Base-by-base conservation (phyloP, 208 protist genomes). In the Wallacemonas collosoma region DNA sequence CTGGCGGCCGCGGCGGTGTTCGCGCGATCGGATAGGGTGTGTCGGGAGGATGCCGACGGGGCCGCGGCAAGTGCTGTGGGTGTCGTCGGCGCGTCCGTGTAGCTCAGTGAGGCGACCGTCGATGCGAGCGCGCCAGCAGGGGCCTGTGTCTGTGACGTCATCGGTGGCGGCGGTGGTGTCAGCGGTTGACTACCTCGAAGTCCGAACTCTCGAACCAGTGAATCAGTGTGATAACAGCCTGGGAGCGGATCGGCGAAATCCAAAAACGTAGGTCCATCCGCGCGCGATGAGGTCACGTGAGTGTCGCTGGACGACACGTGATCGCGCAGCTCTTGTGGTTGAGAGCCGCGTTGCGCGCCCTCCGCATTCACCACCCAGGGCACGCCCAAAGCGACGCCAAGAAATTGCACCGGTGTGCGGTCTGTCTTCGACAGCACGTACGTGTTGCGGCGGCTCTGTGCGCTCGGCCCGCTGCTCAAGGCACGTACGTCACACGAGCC, bases 351-450 rank as follows among this genome's bases (percentile, higher is more conserved):
- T 8, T 51, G 9, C 4, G 15, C 14, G 56, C 60, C 60, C 17
- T 65, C 60, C 40, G 60, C 60, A 17, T 65, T 41, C 7, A 65
- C 50, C 36, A 85, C 63, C 87, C 87, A 92, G 9, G 82, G 82
- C 12, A 92, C 50, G 35, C 84, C 87, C 63, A 76, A 79, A 2
- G 84, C 84, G 5, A 80, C 72, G 26, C 87, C 87, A 7, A 89
- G 45, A 68, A 92, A 89, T 3, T 81, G 68, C n/a, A 89, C 87
- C 39, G 60, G 60, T n/a, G 60, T 65, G 60, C 60, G 60, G 38
- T 65, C 43, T 8, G 60, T 50, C 60, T 65, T 65, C n/a, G 40
- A 4, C 11, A 65, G 17, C 9, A 65, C 60, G 60, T 65, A 65
- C 11, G 43, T 48, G 60, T 38, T 6, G 43, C 40, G 5, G 40